A percentile compares a stretch with the other conserved stretches of the same genome.
phyloP scores from a whole-genome alignment of 768 basidiomycete genomes.

The Lactarius deliciosus region DNA sequence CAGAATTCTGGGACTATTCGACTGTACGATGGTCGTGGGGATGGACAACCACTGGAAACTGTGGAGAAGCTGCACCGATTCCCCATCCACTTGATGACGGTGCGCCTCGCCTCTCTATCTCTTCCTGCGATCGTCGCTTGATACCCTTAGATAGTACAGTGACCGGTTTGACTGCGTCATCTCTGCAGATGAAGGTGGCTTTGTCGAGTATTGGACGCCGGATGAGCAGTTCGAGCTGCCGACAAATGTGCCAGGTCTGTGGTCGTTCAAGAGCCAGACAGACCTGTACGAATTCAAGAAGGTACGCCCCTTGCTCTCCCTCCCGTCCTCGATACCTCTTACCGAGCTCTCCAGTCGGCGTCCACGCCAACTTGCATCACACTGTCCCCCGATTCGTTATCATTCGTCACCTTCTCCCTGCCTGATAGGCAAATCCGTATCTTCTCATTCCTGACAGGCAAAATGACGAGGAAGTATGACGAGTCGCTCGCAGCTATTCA shows the following conservation, averaged over 20 bases:
- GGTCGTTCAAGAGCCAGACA: constrained; percentile 89
- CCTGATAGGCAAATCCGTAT: constrained; percentile 93
- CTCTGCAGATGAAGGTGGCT: constrained; percentile 92
- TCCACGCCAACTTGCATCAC: constrained; percentile 89
- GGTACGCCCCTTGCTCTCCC: constrained; percentile 43
- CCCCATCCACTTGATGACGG: constrained; percentile 90
- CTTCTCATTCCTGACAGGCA: constrained; percentile 88
- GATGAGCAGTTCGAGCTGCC: constrained; percentile 85
- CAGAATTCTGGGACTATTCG: constrained; percentile 69
- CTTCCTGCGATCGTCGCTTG: not conserved
- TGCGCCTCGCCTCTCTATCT: constrained; percentile 23
- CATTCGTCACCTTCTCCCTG: constrained; percentile 90
- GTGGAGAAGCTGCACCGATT: constrained; percentile 78
- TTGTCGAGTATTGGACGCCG: constrained; percentile 96
- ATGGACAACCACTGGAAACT: constrained; percentile 71
- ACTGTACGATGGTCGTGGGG: constrained; percentile 91
- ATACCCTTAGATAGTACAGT: constrained; percentile 62
- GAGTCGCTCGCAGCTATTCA: constrained; percentile 90
- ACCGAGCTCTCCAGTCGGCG: constrained; percentile 60
- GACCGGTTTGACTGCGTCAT: constrained; percentile 88
- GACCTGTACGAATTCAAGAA: constrained; percentile 99
- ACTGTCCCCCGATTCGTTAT: constrained; percentile 83
- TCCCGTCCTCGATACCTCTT: not conserved
- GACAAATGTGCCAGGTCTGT: constrained; percentile 71
- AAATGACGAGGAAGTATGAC: constrained; percentile 90